A percentile compares a stretch with the other conserved stretches of the same genome.
phyloP scores from a whole-genome alignment of 1,139 yeast species.

The Kodamaea ohmeri region DNA sequence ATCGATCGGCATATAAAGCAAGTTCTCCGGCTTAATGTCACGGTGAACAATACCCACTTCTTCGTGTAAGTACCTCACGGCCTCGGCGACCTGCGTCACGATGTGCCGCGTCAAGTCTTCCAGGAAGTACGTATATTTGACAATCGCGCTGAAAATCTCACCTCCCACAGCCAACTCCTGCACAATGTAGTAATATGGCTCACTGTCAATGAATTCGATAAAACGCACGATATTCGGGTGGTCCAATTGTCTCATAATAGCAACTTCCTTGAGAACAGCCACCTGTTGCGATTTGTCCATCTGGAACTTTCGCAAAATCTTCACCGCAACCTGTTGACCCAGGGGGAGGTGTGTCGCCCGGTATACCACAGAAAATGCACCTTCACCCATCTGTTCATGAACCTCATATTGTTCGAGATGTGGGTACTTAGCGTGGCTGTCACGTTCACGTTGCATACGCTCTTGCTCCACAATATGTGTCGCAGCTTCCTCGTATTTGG shows the following conservation, averaged over 20 bases:
- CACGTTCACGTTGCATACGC: slow-evolving; percentile 34
- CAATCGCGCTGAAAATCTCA: slow-evolving; percentile 56
- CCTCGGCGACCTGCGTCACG: slow-evolving; percentile 48
- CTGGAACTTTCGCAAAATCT: slow-evolving; percentile 52
- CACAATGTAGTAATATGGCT: slow-evolving; percentile 49
- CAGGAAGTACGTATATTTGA: slow-evolving; percentile 53
- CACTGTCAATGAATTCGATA: slow-evolving; percentile 48
- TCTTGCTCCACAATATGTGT: slow-evolving; percentile 65
- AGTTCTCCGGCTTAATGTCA: slow-evolving; percentile 57
- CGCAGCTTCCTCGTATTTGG: slow-evolving; percentile 48
- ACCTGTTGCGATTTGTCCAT: slow-evolving; percentile 55
- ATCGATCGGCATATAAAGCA: slow-evolving; percentile 62
- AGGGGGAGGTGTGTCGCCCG: slow-evolving; percentile 54
- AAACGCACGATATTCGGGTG: slow-evolving; percentile 51
- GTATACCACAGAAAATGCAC: slow-evolving; percentile 87
- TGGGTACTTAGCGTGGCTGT: slow-evolving; percentile 41
- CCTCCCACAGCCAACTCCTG: slow-evolving; percentile 56
- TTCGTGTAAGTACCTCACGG: slow-evolving; percentile 51
- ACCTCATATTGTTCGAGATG: slow-evolving; percentile 45
- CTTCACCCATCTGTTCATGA: slow-evolving; percentile 61
- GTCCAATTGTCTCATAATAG: slow-evolving; percentile 54
- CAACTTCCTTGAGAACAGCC: slow-evolving; percentile 56
- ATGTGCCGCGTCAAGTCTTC: slow-evolving; percentile 55
- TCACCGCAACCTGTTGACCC: slow-evolving; percentile 56
- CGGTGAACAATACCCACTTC: slow-evolving; percentile 58